Evolutionary conservation across 352 stramenopile species (phyloP), one percentile per base, ranked within the genome.

Genomic region (Phytophthora pisi): DNA sequence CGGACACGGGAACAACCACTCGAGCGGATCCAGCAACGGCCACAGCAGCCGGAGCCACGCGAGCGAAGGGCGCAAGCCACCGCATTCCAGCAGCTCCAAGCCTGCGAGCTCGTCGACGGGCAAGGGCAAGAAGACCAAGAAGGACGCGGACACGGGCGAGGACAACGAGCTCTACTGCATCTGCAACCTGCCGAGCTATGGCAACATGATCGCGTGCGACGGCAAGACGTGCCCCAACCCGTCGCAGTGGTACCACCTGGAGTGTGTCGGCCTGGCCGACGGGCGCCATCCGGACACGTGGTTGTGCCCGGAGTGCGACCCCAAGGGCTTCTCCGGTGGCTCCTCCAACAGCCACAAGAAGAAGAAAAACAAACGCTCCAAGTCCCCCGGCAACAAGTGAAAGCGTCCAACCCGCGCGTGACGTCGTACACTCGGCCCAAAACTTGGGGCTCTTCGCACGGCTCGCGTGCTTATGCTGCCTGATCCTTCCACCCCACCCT

Each of bases 81-180:
- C 72, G 9, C 64, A 47, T 31, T 24, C 43, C 36, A 73, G 26
- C 23, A 69, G 42, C 53, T 72, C 58, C 26, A 74, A 81, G 54
- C 28, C 57, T 15, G 55, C 61, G n/a, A 73, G 68, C 52, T 47
- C 51, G 45, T 56, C 63, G 28, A 51, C 52, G 20, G 61, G 66
- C 61, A 84, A 84, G 64, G 66, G 43, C 52, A 81, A 84, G 61
- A 88, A 88, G 66, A 82, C 75, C 61, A 91, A 91, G 67, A 86
- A 86, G 65, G 78, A 89, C 61, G 70, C 86, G 24, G 81, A 89
- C 61, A 76, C 75, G 40, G 75, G 81, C 64, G 86, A 96, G 57
- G 86, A 94, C 78, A 94, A 96, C 61, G 86, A 94, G 65, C 84
- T 96, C 24, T 96, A 96, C 68, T 96, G 88, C 64, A 88, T 96